A percentile compares a stretch with the other conserved stretches of the same genome.
Conservation (phyloP, 352 stramenopile genomes). For the Phytophthora tentaculata region DNA sequence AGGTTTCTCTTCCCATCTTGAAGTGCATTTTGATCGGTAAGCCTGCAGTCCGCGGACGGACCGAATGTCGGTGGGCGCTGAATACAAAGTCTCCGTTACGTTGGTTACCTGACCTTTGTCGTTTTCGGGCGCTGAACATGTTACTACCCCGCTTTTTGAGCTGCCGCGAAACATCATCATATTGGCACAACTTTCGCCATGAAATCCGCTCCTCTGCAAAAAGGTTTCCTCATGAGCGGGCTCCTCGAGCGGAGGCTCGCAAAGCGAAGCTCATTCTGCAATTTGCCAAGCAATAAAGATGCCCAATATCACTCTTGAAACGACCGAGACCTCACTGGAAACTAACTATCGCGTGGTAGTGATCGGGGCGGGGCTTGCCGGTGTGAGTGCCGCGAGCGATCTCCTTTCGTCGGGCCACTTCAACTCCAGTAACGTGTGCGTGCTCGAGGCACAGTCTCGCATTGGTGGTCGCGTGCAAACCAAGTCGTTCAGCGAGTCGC, state of each 20-base stretch:
- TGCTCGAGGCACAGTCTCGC: constrained; percentile 57
- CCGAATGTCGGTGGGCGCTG: no score
- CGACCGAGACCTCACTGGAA: constrained; percentile 16
- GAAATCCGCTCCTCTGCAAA: background rate
- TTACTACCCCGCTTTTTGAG: constrained; percentile 10
- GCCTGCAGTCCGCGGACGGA: no score
- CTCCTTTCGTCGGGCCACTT: constrained; percentile 49
- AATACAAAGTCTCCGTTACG: constrained; percentile 1
- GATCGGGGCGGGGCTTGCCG: constrained; percentile 58
- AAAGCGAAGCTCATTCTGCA: constrained; percentile 28
- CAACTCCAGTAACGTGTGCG: constrained; percentile 36
- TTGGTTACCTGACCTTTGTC: background rate
- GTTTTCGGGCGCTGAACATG: background rate
- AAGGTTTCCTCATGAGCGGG: background rate
- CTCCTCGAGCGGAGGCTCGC: background rate
- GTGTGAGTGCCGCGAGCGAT: constrained; percentile 50
- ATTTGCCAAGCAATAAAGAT: constrained; percentile 33
- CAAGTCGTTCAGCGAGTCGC: constrained; percentile 47
- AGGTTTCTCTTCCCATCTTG: constrained; percentile 27
- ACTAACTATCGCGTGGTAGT: constrained; percentile 49
- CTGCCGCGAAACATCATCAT: constrained; percentile 30
- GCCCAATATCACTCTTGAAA: constrained; percentile 19
- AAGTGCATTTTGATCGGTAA: constrained; percentile 12
- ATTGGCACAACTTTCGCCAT: constrained; percentile 3
- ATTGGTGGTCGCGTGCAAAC: constrained; percentile 67